phyloP scores from a whole-genome alignment of 306 rosid species.

The Cucurbita pepo region DNA sequence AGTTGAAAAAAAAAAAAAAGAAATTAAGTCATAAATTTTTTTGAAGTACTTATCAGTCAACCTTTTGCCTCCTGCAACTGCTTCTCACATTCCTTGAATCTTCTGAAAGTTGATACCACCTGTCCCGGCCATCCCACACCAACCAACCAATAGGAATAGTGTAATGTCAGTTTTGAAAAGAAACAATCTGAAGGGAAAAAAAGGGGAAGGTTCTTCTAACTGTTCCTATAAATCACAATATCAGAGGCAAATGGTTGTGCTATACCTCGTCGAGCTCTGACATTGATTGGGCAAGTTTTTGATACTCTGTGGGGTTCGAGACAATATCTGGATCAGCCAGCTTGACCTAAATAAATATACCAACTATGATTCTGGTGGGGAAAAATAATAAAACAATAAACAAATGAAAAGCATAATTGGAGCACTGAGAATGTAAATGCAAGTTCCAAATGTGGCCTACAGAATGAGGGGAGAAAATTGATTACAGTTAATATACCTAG shows the following conservation, averaged over 20 bases:
- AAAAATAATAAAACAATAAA: neutral
- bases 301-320: constrained; percentile 75
- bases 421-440: neutral
- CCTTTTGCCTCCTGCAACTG: constrained; percentile 78
- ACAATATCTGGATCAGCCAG: constrained; percentile 84
- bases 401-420: neutral
- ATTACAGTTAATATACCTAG: neutral
- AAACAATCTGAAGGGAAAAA: neutral
- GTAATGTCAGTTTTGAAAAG: neutral
- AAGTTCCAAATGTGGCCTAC: neutral
- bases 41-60: constrained; percentile 10
- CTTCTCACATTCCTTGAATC: constrained; percentile 72
- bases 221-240: neutral
- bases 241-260: neutral
- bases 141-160: neutral
- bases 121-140: constrained; percentile 11
- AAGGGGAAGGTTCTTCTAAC: neutral
- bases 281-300: constrained; percentile 88
- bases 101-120: constrained; percentile 64
- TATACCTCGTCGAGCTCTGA: constrained; percentile 74
- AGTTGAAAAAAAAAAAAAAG: neutral
- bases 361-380: neutral
- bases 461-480: neutral
- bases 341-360: constrained; percentile 43
- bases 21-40: neutral